Conservation (phyloP, 2,329 filamentous ascomycete species). For the Orbilia oligospora region DNA sequence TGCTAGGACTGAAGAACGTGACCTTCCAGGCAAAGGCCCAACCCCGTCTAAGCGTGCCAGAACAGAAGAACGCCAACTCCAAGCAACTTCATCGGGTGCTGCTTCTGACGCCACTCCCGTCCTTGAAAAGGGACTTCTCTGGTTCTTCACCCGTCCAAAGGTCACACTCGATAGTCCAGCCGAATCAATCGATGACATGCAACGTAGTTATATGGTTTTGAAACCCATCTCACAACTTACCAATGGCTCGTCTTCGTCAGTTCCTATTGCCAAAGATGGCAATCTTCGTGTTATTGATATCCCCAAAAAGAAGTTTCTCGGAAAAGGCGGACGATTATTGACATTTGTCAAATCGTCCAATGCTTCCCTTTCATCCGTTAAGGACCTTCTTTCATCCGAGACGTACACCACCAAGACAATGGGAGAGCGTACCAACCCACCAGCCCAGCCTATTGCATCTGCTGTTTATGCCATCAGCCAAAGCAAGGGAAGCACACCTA, state of each 20-base stretch:
- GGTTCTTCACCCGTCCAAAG: slow-evolving; percentile 88
- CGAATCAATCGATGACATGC: slow-evolving; percentile 78
- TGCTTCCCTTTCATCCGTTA: slow-evolving; percentile 77
- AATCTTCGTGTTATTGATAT: slow-evolving; percentile 82
- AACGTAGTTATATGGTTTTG: slow-evolving; percentile 83
- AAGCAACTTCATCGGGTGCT: neutral
- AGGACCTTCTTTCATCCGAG: slow-evolving; percentile 76
- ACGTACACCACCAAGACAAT: slow-evolving; percentile 83
- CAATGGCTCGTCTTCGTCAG: slow-evolving; percentile 68
- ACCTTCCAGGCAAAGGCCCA: slow-evolving; percentile 43
- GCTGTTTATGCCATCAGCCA: slow-evolving; percentile 86
- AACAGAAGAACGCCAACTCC: slow-evolving; percentile 47
- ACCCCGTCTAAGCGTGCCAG: slow-evolving; percentile 55
- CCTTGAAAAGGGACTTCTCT: slow-evolving; percentile 88
- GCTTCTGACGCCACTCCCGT: slow-evolving; percentile 67
- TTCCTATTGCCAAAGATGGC: slow-evolving; percentile 64
- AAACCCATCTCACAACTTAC: slow-evolving; percentile 70
- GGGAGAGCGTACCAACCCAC: slow-evolving; percentile 72
- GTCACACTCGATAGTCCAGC: slow-evolving; percentile 79
- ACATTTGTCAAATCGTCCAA: slow-evolving; percentile 84
- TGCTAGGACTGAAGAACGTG: slow-evolving; percentile 58
- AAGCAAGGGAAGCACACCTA: slow-evolving; percentile 76
- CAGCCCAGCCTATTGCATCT: slow-evolving; percentile 82
- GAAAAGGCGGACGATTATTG: slow-evolving; percentile 71
- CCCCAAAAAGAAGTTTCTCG: slow-evolving; percentile 86